Evolutionary conservation across 2,329 filamentous ascomycete species (phyloP), one percentile per base, ranked within the genome.

Genomic region (Fusarium nematophilum): DNA sequence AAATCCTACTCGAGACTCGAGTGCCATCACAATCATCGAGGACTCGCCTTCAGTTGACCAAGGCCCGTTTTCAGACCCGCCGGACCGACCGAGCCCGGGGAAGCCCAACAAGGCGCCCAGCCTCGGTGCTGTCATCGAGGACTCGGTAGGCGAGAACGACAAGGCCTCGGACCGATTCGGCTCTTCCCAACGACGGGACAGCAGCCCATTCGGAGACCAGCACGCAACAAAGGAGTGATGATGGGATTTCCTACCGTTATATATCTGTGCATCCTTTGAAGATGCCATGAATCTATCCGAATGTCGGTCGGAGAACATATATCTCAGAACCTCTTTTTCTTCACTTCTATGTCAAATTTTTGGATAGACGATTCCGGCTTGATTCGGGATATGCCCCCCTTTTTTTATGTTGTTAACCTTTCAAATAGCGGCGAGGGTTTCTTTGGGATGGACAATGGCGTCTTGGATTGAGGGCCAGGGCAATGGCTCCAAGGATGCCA

Each of bases 31-130:
- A 1, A 74, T 82, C 31, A 80, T 83, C 37, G 79, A 82, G 11
- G 80, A 83, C 45, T 81, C 83, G 3, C 78, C 82, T 1, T 67
- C 72, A 3, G 64, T 76, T n/a, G 81, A 85, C 55, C 80, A 86
- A 65, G 81, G 86, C 1, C 86, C 86, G 0, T 89, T 89, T 69
- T 80, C 81, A 7, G 86, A 88, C 58, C 85, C 84, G 2, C 80
- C 82, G 3, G 66, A 69, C 46, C 64, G 64, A 46, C 62, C 65
- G 25, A 75, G 47, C 68, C 56, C 64, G 5, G 62, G 61, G 23
- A 74, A 64, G 37, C 43, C 63, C 5, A 59, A 46, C 53, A 82
- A 78, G 60, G 77, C 75, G 10, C 78, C 76, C 10, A 82, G 78
- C 37, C 75, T 88, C 10, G 83, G 83, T 52, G 81, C 83, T 5